Base-by-base conservation (phyloP, 2,329 filamentous ascomycete species). In the Tolypocladium amazonense region DNA sequence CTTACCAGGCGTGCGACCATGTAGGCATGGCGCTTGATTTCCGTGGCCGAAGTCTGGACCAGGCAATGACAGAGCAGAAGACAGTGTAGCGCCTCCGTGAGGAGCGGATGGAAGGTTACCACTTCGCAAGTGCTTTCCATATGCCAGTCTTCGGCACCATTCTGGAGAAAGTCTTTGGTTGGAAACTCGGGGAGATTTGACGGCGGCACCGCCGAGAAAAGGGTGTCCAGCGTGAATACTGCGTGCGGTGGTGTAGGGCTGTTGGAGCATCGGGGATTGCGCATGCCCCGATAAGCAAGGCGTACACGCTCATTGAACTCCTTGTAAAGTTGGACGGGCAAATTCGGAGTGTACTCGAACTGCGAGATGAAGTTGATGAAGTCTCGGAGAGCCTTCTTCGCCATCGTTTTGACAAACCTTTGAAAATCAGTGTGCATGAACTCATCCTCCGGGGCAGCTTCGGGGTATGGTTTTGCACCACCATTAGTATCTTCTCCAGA, bases 61-160 rank as follows among this genome's bases (percentile, higher is more conserved):
- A 95, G 82, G n/a, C 83, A 83, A 72, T 95, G 90, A 65, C 87
- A 88, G 47, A 95, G 81, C 11, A 95, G 83, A 1, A 94, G 74
- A 5, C 86, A 87, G 71, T 95, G 90, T 0, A 95, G 80, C 1
- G 88, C 88, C 64, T 95, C 90, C 8, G 85, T 85, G 14, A 95
- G 79, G 11, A 94, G 80, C 0, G 90, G 91, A 67, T 95, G 90
- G 70, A 90, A 94, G 1, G 89, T 94, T 35, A 69, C 64, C 58
- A 62, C 66, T 59, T 75, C 73, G 56, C 67, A 70, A n/a, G 66
- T 65, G 74, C 64, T 5, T 71, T 62, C 18, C 73, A 68, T 8
- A 62, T 59, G 12, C 47, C 37, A 2, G 41, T 68, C 4, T 54
- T 3, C 0, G 15, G 6, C 23, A 6, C 39, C 47, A 7, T 35